A percentile compares a stretch with the other conserved stretches of the same genome.
These are phyloP conservation scores for Cercospora sp. DNA, from an alignment of 2,329 filamentous ascomycete species.

Conservation along the genomic window DNA sequence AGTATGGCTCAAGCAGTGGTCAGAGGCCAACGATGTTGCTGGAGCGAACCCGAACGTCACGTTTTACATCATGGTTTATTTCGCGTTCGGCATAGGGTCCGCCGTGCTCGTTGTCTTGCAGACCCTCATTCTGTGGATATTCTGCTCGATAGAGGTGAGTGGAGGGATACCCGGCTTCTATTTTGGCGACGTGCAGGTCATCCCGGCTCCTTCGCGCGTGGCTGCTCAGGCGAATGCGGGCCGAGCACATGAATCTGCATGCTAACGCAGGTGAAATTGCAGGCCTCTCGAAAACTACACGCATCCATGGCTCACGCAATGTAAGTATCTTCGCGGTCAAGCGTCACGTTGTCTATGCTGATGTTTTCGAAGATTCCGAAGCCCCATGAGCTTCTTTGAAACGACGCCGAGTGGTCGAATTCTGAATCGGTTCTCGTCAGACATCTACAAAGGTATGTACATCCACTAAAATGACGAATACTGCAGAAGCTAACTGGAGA, in stretches of 20 bases:
- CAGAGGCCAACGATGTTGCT: slow-evolving; percentile 70
- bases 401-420: slow-evolving; percentile 96
- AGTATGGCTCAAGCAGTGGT: slow-evolving; percentile 93
- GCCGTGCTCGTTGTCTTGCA: slow-evolving; percentile 84
- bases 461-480: slow-evolving; percentile 1
- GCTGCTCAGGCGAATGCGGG: slow-evolving; percentile 27
- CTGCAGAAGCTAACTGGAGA: slow-evolving; percentile 16
- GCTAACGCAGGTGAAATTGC: slow-evolving; percentile 28
- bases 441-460: slow-evolving; percentile 25
- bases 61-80: slow-evolving; percentile 93
- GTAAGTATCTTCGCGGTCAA: slow-evolving; percentile 10
- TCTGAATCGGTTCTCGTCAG: slow-evolving; percentile 88
- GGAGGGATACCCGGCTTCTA: slow-evolving; percentile 5
- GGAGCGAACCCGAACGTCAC: slow-evolving; percentile 73
- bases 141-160: slow-evolving; percentile 93
- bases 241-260: slow-evolving; percentile 23
- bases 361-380: slow-evolving; percentile 63
- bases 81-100: slow-evolving; percentile 87
- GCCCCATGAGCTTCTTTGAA: slow-evolving; percentile 98
- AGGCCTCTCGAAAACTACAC: slow-evolving; percentile 93
- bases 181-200: slow-evolving; percentile 19
- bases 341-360: slow-evolving; percentile 2
- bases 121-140: slow-evolving; percentile 96
- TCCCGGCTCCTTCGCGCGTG: slow-evolving; percentile 21
- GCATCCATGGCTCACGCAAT: slow-evolving; percentile 56